Evolutionary conservation across 352 stramenopile species (phyloP).

Genomic region (Phytophthora pinifolia): DNA sequence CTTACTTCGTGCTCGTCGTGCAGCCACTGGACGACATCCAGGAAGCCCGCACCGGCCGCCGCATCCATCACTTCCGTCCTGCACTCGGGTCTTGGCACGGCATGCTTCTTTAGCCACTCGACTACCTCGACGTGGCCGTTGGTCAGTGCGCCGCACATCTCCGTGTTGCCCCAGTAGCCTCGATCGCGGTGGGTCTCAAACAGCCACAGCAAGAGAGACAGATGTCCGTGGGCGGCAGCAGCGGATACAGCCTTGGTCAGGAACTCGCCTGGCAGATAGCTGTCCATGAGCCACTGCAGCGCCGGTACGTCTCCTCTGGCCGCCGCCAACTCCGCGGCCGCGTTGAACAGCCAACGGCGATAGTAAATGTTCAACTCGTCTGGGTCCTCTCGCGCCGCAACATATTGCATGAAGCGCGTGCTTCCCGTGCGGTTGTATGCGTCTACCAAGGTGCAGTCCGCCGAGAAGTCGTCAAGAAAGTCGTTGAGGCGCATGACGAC

Average conservation of each 20-base stretch:
- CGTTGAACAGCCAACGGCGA: conserved; percentile 25
- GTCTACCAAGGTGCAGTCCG: conserved; percentile 18
- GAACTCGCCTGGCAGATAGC: conserved; percentile 20
- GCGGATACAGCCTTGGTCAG: conserved; percentile 24
- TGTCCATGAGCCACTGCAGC: conserved; percentile 18
- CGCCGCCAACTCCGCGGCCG: conserved; percentile 16
- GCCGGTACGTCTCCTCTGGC: conserved; percentile 9
- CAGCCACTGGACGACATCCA: conserved; percentile 25
- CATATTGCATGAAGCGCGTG: conserved; percentile 15
- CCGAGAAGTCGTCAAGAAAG: conserved; percentile 21
- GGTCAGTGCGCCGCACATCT: conserved; percentile 22
- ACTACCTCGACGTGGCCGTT: conserved; percentile 15
- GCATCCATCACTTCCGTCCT: conserved; percentile 22
- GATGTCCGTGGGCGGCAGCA: conserved; percentile 18
- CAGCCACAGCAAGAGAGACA: conserved; percentile 27
- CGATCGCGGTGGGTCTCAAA: conserved; percentile 14
- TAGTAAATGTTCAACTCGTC: conserved; percentile 20
- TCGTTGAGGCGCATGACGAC: conserved; percentile 11
- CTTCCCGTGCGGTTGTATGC: conserved; percentile 10
- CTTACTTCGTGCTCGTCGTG: conserved; percentile 16
- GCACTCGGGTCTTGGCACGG: conserved; percentile 11
- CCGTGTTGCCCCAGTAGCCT: conserved; percentile 26
- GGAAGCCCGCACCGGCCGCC: conserved; percentile 8
- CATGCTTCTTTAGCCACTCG: conserved; percentile 19
- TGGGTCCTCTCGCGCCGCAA: conserved; percentile 18